Evolutionary conservation across 2,329 filamentous ascomycete species (phyloP).

Genomic region (Claviceps quebecensis): DNA sequence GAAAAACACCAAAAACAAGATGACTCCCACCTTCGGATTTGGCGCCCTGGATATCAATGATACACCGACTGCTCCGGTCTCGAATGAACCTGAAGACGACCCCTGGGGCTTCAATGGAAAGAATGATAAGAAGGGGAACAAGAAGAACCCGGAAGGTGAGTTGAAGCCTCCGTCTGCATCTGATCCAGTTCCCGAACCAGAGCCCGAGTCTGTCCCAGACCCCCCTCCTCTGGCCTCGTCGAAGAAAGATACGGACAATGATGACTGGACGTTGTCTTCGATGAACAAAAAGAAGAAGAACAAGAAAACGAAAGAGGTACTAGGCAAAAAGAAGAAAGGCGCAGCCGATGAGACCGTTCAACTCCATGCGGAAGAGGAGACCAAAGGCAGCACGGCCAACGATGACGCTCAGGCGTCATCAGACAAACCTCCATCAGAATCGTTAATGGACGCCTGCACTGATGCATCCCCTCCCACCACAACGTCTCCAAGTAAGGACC

Average conservation of each 20-base stretch:
- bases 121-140: constrained; percentile 27
- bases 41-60: constrained; percentile 30
- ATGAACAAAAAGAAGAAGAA: constrained; percentile 39
- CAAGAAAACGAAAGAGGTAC: constrained; percentile 33
- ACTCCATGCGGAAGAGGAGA: constrained; percentile 30
- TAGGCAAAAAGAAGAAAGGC: constrained; percentile 32
- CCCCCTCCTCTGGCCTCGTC: not conserved
- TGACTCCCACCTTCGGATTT: constrained; percentile 31
- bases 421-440: constrained; percentile 31
- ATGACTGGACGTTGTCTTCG: constrained; percentile 38
- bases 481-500: constrained; percentile 32
- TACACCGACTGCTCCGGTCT: constrained; percentile 21
- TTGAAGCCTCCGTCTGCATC: constrained; percentile 7
- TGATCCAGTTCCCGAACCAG: constrained; percentile 13
- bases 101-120: constrained; percentile 16
- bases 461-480: constrained; percentile 33
- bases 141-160: constrained; percentile 11
- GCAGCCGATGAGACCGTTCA: constrained; percentile 32
- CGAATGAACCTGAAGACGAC: constrained; percentile 16
- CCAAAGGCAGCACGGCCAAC: constrained; percentile 29
- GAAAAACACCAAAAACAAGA: constrained; percentile 39
- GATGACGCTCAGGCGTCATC: constrained; percentile 26
- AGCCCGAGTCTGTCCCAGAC: constrained; percentile 11
- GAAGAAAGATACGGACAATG: constrained; percentile 5
- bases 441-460: constrained; percentile 22